phyloP scores from a whole-genome alignment of 495 filamentous ascomycete species.

The Tricharina praecox region DNA sequence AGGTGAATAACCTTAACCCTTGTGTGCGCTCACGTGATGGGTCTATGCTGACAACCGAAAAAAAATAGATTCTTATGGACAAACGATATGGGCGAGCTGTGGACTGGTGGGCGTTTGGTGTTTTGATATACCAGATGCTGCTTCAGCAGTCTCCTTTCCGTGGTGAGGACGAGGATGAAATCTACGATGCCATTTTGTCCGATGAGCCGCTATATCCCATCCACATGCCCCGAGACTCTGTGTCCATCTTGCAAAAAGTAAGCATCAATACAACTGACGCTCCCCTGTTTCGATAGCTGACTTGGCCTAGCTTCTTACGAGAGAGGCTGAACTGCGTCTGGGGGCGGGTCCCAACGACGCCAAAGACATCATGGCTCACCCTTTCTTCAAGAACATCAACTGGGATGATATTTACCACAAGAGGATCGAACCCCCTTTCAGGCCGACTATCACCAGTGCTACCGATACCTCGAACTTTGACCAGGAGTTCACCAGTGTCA shows the following conservation, averaged over 20 bases:
- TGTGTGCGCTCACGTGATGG: too few relatives aligned
- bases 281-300: background rate
- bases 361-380: conserved; percentile 97
- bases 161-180: conserved; percentile 98
- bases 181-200: conserved; percentile 96
- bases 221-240: conserved; percentile 95
- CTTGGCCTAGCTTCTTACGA: conserved; percentile 48
- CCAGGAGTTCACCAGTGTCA: conserved; percentile 95
- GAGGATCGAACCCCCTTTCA: conserved; percentile 70
- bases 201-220: conserved; percentile 97
- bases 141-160: conserved; percentile 97
- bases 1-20: too few relatives aligned
- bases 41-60: too few relatives aligned
- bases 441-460: conserved; percentile 70
- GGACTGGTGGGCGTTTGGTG: conserved; percentile 99
- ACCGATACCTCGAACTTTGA: conserved; percentile 99
- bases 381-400: conserved; percentile 93
- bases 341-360: conserved; percentile 93
- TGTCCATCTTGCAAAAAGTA: conserved; percentile 85
- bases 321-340: conserved; percentile 82
- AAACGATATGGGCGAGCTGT: conserved; percentile 98
- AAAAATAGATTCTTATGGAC: conserved; percentile 86
- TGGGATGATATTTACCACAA: conserved; percentile 99
- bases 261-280: background rate
- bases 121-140: conserved; percentile 99